Evolutionary conservation across 2,329 filamentous ascomycete genomes (phyloP).

Genomic region (Oidium heveae): DNA sequence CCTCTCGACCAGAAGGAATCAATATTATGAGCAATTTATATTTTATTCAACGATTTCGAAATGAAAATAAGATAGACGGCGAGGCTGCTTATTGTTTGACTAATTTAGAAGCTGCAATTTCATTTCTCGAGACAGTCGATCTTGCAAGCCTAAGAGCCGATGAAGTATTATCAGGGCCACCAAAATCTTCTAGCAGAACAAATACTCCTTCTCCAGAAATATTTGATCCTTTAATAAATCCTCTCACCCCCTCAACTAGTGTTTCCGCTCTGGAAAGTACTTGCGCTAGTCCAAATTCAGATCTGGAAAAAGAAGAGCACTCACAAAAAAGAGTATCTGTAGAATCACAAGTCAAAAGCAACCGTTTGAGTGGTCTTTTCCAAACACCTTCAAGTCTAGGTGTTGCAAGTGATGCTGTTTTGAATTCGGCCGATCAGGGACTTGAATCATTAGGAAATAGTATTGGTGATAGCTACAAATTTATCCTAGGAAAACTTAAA

Average conservation of each 20-base stretch:
- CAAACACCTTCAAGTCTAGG: conserved; percentile 63
- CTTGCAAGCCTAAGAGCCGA: conserved; percentile 67
- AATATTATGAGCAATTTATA: conserved; percentile 84
- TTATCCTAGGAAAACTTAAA: conserved; percentile 67
- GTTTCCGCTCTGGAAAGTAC: conserved; percentile 7
- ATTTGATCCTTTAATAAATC: conserved; percentile 10
- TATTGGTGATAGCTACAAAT: conserved; percentile 78
- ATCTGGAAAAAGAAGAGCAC: conserved; percentile 13
- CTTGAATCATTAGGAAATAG: conserved; percentile 81
- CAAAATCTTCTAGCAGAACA: conserved; percentile 26
- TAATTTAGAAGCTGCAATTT: conserved; percentile 83
- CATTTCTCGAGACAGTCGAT: conserved; percentile 86
- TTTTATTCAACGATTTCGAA: conserved; percentile 82
- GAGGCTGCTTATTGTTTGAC: conserved; percentile 92
- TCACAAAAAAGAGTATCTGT: conserved; percentile 12
- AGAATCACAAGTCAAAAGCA: conserved; percentile 28
- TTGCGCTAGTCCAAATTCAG: conserved; percentile 10
- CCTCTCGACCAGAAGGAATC: conserved; percentile 60
- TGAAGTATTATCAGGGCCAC: conserved; percentile 42
- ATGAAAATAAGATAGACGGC: conserved; percentile 64
- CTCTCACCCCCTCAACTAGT: conserved; percentile 12
- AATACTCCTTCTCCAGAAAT: conserved; percentile 19
- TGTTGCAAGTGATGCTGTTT: conserved; percentile 59
- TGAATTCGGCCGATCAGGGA: conserved; percentile 73
- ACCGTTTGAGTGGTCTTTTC: conserved; percentile 63